Base-by-base conservation (phyloP, 495 filamentous ascomycete species). In the Lophiostoma macrostomum region DNA sequence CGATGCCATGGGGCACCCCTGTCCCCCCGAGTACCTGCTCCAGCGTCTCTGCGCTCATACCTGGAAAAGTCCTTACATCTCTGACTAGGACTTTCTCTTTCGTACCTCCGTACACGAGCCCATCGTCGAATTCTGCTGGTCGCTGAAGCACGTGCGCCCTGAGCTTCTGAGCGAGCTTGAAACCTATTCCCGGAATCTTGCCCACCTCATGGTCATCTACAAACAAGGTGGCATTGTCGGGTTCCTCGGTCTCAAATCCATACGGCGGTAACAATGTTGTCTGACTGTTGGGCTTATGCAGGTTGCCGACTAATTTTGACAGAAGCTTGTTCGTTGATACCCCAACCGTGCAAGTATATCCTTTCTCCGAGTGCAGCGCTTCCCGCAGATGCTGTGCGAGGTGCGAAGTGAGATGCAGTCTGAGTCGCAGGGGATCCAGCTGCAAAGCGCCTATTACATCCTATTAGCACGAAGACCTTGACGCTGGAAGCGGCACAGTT, bases 331-430 rank as follows among this genome's bases (percentile, higher is more conserved):
- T 88, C 4, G 88, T 95, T 1, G 89, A 83, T 2, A 95, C 82
- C 8, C 91, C 91, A n/a, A 86, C 89, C 0, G 90, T 87, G 30
- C 83, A 82, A 5, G 89, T 93, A 68, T 90, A 95, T 3, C 88
- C 88, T 58, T 83, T 84, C n/a, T 87, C 74, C 35, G 84, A 72
- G 45, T 93, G 86, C 6, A 97, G 75, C 53, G 77, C 77, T 24
- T 75, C 66, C 19, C 91, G 81, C 16, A 97, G 69, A 66, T 89
- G 76, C 7, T 72, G 68, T 2, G 87, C 86, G 29, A 97, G 71
- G 67, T 96, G 88, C 13, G 86, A 62, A 5, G 63, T 67, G 14
- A 73, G 58, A 14, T 42, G 59, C 41, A 71, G 45, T 35, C 64
- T 64, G 6, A 70, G 53, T 8, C 41, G 58, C 30, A 69, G 57